These are phyloP conservation scores for Willaertia magna DNA, from an alignment of 208 protist genomes.

Conservation along the genomic window DNA sequence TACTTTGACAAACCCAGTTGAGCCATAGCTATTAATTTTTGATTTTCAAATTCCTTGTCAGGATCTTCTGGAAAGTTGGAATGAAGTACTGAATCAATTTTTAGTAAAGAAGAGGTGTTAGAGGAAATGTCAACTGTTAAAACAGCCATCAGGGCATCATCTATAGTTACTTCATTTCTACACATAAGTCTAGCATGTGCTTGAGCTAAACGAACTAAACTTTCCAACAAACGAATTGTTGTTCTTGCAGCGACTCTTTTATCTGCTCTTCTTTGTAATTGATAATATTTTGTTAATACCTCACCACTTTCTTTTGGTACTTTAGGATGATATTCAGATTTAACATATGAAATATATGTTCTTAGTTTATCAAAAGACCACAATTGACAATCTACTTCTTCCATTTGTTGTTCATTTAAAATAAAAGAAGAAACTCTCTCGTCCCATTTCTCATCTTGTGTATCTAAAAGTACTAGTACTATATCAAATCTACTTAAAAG, in stretches of 20 bases:
- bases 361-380: constrained; percentile 33
- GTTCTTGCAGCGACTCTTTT: constrained; percentile 65
- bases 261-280: constrained; percentile 43
- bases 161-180: constrained; percentile 29
- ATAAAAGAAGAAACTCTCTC: constrained; percentile 57
- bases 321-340: constrained; percentile 22
- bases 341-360: constrained; percentile 25
- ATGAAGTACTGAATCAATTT: constrained; percentile 23
- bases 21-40: too few species aligned
- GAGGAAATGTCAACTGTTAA: constrained; percentile 41
- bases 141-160: constrained; percentile 46
- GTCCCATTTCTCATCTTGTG: constrained; percentile 60
- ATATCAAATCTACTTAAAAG: constrained; percentile 92
- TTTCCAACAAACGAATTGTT: constrained; percentile 87
- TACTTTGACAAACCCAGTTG: too few species aligned
- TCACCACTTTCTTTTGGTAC: constrained; percentile 18
- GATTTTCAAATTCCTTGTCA: constrained; percentile 23
- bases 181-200: constrained; percentile 82
- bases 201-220: constrained; percentile 77
- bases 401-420: neutral
- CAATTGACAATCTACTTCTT: constrained; percentile 9
- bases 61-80: constrained; percentile 40
- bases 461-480: constrained; percentile 83
- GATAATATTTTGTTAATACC: constrained; percentile 39
- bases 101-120: constrained; percentile 17